Evolutionary conservation across 192 early-diverging fungal genomes (phyloP), one percentile per base, ranked within the genome.

Genomic region (Pilobolus umbonatus): DNA sequence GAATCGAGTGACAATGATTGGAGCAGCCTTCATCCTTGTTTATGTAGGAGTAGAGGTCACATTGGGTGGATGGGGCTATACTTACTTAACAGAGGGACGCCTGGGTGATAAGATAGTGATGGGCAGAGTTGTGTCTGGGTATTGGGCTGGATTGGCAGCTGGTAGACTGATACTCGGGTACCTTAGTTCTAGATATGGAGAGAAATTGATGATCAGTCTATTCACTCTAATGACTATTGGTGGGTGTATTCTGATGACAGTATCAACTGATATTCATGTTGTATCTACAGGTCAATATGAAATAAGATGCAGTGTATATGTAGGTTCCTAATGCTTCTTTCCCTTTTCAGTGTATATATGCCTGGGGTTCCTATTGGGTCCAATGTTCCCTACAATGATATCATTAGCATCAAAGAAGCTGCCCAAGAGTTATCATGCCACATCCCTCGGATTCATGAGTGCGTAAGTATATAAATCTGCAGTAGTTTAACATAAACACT

Each of bases 31-130:
- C 32, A 52, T 72, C 19, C 44, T 72, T 4, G 36, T 63, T 22
- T 72, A 72, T 56, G 70, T 72, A 11, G 70, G 70, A 19, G 28
- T 72, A n/a, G 70, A 72, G 40, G 56, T 67, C 28, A 67, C 61
- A 30, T 34, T 72, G 9, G 70, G 70, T 42, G 60, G 60, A 19
- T 72, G 70, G 70, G 60, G 60, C 17, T 72, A 62, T 22, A 63
- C 60, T 19, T 72, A 54, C 40, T 35, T 72, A 15, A 67, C 61
- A 5, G 56, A 55, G 15, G 64, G 60, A 25, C 38, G 61, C 25
- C 31, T 58, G 9, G 70, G 70, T 25, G 55, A 67, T 31, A 11
- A 51, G 12, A 34, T 54, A 4, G n/a, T 11, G 12, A 67, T 67
- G 70, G 57, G 55, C 14, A 10, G 55, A 12, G 61, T 72, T 9